These are phyloP conservation scores for Elaeagnus macrophylla DNA, from an alignment of 306 rosid species.

Conservation along the genomic window DNA sequence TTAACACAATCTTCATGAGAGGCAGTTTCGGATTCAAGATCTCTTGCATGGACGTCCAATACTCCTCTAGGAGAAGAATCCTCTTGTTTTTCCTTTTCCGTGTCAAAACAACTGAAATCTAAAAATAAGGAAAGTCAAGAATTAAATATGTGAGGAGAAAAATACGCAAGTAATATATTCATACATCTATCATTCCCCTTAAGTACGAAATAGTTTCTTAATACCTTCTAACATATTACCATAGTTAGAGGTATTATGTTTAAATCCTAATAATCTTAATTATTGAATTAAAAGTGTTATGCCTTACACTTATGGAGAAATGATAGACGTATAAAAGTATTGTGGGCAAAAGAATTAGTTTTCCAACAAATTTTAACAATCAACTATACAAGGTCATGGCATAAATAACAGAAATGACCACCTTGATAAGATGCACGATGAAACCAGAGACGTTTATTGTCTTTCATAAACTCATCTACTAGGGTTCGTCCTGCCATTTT, in stretches of 20 bases:
- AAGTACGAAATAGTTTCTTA: too few relatives aligned
- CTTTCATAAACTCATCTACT: slow-evolving; percentile 8
- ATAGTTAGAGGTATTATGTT: too few relatives aligned
- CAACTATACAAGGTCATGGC: background rate
- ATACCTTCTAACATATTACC: too few relatives aligned
- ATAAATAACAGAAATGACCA: slow-evolving; percentile 8
- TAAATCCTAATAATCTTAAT: too few relatives aligned
- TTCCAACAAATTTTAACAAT: background rate
- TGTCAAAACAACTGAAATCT: slow-evolving; percentile 56
- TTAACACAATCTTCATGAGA: slow-evolving; percentile 12
- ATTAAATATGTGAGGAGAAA: background rate
- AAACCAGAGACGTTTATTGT: slow-evolving; percentile 16
- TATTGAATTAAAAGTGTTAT: too few relatives aligned
- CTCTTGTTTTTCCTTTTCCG: slow-evolving; percentile 58
- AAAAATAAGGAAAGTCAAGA: slow-evolving; percentile 6
- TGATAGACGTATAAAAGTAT: too few relatives aligned
- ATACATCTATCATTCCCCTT: too few relatives aligned
- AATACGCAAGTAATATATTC: background rate
- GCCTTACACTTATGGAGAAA: too few relatives aligned
- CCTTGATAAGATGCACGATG: slow-evolving; percentile 45
- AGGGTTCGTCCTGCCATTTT: slow-evolving; percentile 14
- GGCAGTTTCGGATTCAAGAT: slow-evolving; percentile 18
- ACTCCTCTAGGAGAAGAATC: slow-evolving; percentile 70
- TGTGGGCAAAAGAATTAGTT: too few relatives aligned
- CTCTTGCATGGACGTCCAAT: slow-evolving; percentile 40